phyloP scores from a whole-genome alignment of 352 stramenopile species.

The Phytophthora uliginosa region DNA sequence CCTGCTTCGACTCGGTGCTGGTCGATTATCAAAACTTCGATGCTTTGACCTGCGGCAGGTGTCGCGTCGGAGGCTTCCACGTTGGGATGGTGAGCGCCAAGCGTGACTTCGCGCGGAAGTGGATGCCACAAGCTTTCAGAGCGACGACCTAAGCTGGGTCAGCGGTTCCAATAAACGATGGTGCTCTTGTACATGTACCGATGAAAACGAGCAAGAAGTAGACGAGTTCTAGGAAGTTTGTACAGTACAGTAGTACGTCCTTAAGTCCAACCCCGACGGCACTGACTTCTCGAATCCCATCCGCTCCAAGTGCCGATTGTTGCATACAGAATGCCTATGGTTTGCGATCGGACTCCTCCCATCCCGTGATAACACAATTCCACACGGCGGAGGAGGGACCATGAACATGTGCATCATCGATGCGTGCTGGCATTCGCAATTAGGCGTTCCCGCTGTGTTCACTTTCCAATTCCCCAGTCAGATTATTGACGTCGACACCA shows the following conservation, averaged over 20 bases:
- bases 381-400: conserved; percentile 25
- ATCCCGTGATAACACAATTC: conserved; percentile 31
- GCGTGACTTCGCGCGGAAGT: conserved; percentile 5
- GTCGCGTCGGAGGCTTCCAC: conserved; percentile 10
- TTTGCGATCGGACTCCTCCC: conserved; percentile 19
- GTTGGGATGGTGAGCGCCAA: conserved; percentile 11
- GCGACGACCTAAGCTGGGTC: not conserved
- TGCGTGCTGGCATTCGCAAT: not conserved
- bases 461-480: conserved; percentile 18
- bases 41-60: conserved; percentile 1
- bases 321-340: conserved; percentile 20
- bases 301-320: conserved; percentile 23
- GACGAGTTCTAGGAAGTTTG: not conserved
- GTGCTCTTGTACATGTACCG: too few relatives aligned
- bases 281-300: conserved; percentile 31
- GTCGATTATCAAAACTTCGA: conserved; percentile 23
- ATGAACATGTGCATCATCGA: conserved; percentile 16
- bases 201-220: not conserved
- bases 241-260: too few relatives aligned
- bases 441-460: conserved; percentile 7
- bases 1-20: not conserved
- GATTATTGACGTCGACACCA: conserved; percentile 14
- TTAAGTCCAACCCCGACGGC: not conserved
- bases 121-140: conserved; percentile 1
- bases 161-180: not conserved